These are phyloP conservation scores for Coemansia sp. DNA, from an alignment of 371 early-diverging fungal genomes.

Conservation along the genomic window DNA sequence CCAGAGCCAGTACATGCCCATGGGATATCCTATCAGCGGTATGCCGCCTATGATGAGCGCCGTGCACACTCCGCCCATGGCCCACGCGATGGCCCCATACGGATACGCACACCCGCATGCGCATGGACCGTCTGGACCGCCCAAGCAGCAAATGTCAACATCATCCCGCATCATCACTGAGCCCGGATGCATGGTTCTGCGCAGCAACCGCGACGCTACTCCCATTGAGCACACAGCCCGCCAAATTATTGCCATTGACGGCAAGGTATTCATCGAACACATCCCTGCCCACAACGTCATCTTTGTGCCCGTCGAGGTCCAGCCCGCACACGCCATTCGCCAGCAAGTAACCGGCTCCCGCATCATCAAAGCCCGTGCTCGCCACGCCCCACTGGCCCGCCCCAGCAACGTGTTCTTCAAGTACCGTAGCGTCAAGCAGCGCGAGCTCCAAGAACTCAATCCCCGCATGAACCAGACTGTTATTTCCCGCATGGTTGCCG, in stretches of 20 bases:
- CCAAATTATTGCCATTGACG: slow-evolving; percentile 37
- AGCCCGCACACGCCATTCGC: slow-evolving; percentile 10
- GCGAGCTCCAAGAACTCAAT: slow-evolving; percentile 55
- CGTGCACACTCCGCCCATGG: slow-evolving; percentile 4
- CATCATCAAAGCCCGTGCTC: slow-evolving; percentile 6
- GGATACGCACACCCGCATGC: background rate
- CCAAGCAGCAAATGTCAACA: slow-evolving; percentile 14
- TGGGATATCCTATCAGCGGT: slow-evolving; percentile 2
- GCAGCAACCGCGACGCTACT: slow-evolving; percentile 18
- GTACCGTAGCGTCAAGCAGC: slow-evolving; percentile 65
- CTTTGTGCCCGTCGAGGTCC: slow-evolving; percentile 25
- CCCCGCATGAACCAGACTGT: slow-evolving; percentile 66
- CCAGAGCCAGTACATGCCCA: background rate
- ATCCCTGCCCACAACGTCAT: slow-evolving; percentile 45
- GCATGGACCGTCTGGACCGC: slow-evolving; percentile 6
- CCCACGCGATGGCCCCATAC: background rate
- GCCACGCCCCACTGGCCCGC: slow-evolving; percentile 34
- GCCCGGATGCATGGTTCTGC: slow-evolving; percentile 31
- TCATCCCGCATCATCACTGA: slow-evolving; percentile 33
- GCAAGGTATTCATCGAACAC: slow-evolving; percentile 38
- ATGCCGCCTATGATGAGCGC: slow-evolving; percentile 12
- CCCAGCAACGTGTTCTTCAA: slow-evolving; percentile 70
- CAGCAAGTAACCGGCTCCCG: slow-evolving; percentile 5
- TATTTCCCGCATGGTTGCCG: slow-evolving; percentile 65
- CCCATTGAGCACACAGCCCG: slow-evolving; percentile 17